These are phyloP conservation scores for Plectosphaerella cucumerina DNA, from an alignment of 2,329 filamentous ascomycete species.

Conservation along the genomic window DNA sequence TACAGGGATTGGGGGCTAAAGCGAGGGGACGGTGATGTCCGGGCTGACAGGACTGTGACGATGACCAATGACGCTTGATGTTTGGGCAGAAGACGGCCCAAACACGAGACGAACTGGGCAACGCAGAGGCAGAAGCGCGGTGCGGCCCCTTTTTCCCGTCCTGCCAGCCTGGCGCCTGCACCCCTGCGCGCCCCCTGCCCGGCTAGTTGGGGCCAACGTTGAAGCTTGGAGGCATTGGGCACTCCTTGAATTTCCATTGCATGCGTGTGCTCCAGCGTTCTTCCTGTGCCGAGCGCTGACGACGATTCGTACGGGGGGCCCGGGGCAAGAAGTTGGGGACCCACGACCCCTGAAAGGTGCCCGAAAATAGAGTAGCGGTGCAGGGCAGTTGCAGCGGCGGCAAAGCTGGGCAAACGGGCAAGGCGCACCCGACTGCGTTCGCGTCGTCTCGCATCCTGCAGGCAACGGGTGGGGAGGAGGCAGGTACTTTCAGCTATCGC, in stretches of 20 bases:
- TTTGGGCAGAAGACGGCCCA: not conserved
- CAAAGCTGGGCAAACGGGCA: not conserved
- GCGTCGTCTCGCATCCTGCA: not conserved
- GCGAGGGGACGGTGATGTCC: not conserved
- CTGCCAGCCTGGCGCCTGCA: no score
- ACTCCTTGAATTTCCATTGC: not conserved
- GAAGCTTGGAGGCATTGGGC: no score
- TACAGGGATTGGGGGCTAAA: no score
- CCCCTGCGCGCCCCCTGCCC: not conserved
- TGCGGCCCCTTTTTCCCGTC: no score
- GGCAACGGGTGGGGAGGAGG: no score
- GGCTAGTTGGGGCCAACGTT: no score
- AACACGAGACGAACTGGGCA: not conserved
- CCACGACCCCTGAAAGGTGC: not conserved
- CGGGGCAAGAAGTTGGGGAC: no score
- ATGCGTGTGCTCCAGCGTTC: not conserved
- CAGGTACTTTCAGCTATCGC: no score
- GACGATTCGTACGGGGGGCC: not conserved
- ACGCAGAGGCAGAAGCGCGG: no score
- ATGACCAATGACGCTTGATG: conserved; percentile 4
- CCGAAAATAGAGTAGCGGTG: not conserved
- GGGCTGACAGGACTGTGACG: not conserved
- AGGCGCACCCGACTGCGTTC: not conserved
- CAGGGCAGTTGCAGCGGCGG: not conserved
- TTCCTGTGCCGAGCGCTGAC: not conserved